Percentiles rank a stretch among this genome's conserved stretches.
Evolutionary conservation across 192 early-diverging fungal species (phyloP).

Genomic region (Jimgerdemannia flammicorona): DNA sequence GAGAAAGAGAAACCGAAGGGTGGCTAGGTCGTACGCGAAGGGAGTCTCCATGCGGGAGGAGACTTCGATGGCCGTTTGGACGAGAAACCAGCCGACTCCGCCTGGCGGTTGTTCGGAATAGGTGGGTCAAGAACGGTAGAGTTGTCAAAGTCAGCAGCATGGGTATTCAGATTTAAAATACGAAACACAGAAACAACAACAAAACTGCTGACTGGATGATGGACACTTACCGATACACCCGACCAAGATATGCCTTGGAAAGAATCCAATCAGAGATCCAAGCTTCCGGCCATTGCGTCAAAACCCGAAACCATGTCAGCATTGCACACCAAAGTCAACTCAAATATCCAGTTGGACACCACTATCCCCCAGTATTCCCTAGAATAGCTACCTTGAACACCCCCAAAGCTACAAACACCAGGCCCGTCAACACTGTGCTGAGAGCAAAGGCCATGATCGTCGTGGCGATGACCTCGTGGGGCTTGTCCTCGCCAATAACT

Average conservation of each 20-base stretch:
- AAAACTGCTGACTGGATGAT: no score
- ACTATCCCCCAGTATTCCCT: background rate
- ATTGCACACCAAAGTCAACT: constrained; percentile 12
- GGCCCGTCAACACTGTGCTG: constrained; percentile 86
- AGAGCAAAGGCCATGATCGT: constrained; percentile 85
- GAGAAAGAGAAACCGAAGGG: constrained; percentile 61
- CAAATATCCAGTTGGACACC: constrained; percentile 1
- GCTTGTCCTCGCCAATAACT: constrained; percentile 53
- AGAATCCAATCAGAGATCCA: constrained; percentile 76
- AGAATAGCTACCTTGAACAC: constrained; percentile 65
- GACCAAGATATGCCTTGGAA: constrained; percentile 90
- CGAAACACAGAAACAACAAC: no score
- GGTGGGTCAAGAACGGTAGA: no score
- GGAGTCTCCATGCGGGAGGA: constrained; percentile 55
- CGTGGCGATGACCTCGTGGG: constrained; percentile 77
- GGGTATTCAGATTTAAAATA: no score
- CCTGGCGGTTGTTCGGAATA: constrained; percentile 6
- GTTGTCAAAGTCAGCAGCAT: no score
- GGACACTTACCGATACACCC: constrained; percentile 76
- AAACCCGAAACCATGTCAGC: constrained; percentile 1
- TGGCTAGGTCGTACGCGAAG: constrained; percentile 55
- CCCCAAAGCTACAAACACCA: constrained; percentile 83
- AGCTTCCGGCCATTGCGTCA: constrained; percentile 26
- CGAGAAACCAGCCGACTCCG: constrained; percentile 92
- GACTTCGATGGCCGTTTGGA: constrained; percentile 91